These are phyloP conservation scores for Triadica sebifera DNA, from an alignment of 345 rosid species.

Conservation along the genomic window DNA sequence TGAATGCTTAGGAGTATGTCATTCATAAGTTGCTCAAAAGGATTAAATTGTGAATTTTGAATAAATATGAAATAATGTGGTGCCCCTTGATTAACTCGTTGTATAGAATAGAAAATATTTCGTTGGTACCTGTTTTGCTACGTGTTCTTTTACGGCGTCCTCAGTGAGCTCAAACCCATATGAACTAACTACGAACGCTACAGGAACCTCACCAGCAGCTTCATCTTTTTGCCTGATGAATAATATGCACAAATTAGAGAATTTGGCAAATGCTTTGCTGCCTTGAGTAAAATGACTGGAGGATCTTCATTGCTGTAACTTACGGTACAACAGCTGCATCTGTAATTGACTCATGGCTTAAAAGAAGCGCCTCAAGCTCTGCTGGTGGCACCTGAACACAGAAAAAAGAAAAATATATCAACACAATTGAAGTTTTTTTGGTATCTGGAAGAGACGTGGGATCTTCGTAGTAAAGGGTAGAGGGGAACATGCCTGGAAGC, in stretches of 20 bases:
- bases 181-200: constrained; percentile 79
- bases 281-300: no score
- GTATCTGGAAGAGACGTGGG: no score
- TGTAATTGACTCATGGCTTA: constrained; percentile 60
- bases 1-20: no score
- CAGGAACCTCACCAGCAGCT: constrained; percentile 89
- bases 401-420: no score
- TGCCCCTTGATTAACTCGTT: background rate
- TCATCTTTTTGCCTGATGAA: constrained; percentile 66
- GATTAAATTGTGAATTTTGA: no score
- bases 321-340: constrained; percentile 97
- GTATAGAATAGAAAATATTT: background rate
- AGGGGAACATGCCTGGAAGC: constrained; percentile 58
- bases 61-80: no score
- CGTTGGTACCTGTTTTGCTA: constrained; percentile 63
- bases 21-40: no score
- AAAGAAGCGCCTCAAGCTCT: constrained; percentile 79
- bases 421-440: no score
- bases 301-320: constrained; percentile 19
- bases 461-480: background rate
- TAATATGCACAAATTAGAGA: background rate
- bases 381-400: constrained; percentile 76
- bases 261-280: background rate
- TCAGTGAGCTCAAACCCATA: constrained; percentile 56
- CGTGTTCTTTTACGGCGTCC: constrained; percentile 63